These are phyloP conservation scores for Neoboletus magnificus DNA, from an alignment of 768 basidiomycete genomes.

Conservation along the genomic window DNA sequence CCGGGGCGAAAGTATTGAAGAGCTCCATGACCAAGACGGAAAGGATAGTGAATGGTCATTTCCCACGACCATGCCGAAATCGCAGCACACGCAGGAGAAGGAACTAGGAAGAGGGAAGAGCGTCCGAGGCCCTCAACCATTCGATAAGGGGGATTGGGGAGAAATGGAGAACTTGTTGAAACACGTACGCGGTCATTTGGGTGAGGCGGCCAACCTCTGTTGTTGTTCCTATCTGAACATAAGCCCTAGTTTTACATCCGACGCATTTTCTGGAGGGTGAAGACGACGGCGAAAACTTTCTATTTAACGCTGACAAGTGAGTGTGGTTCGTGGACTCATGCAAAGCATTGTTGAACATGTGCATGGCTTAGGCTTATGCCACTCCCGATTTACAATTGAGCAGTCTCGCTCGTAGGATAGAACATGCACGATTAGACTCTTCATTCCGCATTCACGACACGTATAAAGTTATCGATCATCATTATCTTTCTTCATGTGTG, in stretches of 20 bases:
- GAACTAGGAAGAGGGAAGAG: conserved; percentile 36
- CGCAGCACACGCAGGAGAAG: conserved; percentile 36
- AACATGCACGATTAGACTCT: background rate
- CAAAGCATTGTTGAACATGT: conserved; percentile 3
- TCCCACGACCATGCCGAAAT: conserved; percentile 11
- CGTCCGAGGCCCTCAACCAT: conserved; percentile 58
- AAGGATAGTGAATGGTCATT: conserved; percentile 20
- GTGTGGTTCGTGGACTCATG: conserved; percentile 12
- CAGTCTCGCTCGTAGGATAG: background rate
- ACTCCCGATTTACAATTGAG: conserved; percentile 67
- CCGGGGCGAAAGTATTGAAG: conserved; percentile 18
- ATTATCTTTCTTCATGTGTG: background rate
- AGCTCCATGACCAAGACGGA: conserved; percentile 13
- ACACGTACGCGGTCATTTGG: conserved; percentile 82
- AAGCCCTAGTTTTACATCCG: conserved; percentile 69
- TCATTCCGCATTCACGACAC: conserved; percentile 6
- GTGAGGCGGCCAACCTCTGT: conserved; percentile 41
- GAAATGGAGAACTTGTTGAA: conserved; percentile 85
- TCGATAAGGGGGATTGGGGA: conserved; percentile 78
- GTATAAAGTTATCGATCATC: background rate
- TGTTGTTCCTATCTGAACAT: background rate
- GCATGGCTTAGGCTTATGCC: conserved; percentile 50
- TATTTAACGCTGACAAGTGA: conserved; percentile 85
- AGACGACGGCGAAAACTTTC: conserved; percentile 86
- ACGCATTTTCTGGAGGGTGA: conserved; percentile 91